Conservation (phyloP, 148 eudicot genomes). For the Chenopodium formosanum region DNA sequence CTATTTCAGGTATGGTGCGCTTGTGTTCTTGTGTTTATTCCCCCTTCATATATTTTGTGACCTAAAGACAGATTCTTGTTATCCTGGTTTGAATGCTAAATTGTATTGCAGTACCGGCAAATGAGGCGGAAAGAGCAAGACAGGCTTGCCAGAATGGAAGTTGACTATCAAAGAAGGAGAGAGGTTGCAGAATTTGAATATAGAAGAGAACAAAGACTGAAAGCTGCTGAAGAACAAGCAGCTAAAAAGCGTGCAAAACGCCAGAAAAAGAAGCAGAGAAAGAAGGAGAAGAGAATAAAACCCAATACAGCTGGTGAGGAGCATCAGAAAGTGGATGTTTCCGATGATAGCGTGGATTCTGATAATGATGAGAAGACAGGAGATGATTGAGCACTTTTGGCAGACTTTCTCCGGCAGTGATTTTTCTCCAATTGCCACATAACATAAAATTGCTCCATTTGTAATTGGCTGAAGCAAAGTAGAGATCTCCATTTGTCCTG, state of each 20-base stretch:
- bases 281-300: conserved; percentile 61
- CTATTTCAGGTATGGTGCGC: not conserved
- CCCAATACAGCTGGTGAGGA: conserved; percentile 38
- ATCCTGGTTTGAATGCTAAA: conserved; percentile 13
- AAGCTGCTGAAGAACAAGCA: conserved; percentile 85
- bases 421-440: not conserved
- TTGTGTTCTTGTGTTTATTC: too few relatives aligned
- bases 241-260: conserved; percentile 92
- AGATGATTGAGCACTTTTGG: not conserved
- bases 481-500: not conserved
- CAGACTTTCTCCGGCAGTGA: not conserved
- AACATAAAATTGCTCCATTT: not conserved
- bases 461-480: not conserved
- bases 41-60: not conserved
- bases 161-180: conserved; percentile 71
- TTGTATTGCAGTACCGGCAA: conserved; percentile 77
- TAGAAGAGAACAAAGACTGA: conserved; percentile 78
- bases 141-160: conserved; percentile 86
- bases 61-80: not conserved
- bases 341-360: conserved; percentile 49
- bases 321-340: conserved; percentile 38
- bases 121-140: conserved; percentile 98
- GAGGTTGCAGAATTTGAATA: conserved; percentile 68
- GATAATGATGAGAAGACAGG: conserved; percentile 39
- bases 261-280: conserved; percentile 76